These are phyloP conservation scores for Mayamaea pseudoterrestris DNA, from an alignment of 108 stramenopile genomes.

Conservation along the genomic window DNA sequence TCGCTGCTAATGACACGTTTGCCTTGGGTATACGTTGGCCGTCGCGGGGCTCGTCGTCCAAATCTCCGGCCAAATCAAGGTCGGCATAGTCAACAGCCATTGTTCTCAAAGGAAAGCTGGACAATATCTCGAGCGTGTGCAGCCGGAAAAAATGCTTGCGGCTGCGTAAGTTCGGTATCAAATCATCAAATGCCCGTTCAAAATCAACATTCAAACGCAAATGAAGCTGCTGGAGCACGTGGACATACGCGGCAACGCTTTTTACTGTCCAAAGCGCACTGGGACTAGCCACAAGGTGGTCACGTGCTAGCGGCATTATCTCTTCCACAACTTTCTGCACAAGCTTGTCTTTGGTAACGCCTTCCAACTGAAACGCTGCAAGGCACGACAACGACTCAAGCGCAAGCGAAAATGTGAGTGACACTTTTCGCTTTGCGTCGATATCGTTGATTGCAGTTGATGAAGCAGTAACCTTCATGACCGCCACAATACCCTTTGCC, in stretches of 20 bases:
- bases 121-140: constrained; percentile 57
- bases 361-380: constrained; percentile 2
- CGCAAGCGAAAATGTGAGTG: constrained; percentile 19
- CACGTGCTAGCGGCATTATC: constrained; percentile 15
- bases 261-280: constrained; percentile 43
- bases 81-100: constrained; percentile 64
- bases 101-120: constrained; percentile 43
- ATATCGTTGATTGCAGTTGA: too few species aligned
- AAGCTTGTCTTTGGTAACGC: background rate
- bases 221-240: constrained; percentile 14
- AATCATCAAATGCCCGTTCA: constrained; percentile 41
- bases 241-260: constrained; percentile 28
- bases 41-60: constrained; percentile 76
- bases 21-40: too few species aligned
- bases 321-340: constrained; percentile 13
- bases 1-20: too few species aligned
- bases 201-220: too few species aligned
- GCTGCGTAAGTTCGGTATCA: constrained; percentile 44
- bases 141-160: constrained; percentile 55
- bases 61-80: constrained; percentile 63
- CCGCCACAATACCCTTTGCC: too few species aligned
- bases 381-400: constrained; percentile 42
- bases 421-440: too few species aligned
- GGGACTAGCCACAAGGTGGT: constrained; percentile 20
- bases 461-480: too few species aligned